Evolutionary conservation across 148 eudicot genomes (phyloP).

Genomic region (Fallopia convolvulus): DNA sequence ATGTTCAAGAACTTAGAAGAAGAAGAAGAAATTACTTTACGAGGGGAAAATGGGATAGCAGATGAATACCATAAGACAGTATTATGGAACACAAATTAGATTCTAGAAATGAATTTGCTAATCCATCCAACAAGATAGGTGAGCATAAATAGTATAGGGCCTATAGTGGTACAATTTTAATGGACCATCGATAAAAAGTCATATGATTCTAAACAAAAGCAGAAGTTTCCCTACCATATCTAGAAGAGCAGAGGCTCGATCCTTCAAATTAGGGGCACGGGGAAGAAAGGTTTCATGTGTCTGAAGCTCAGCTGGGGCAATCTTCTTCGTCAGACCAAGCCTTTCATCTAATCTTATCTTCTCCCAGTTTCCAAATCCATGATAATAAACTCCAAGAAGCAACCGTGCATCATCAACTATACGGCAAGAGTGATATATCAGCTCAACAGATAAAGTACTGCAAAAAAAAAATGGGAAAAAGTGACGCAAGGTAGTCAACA

Average conservation of each 20-base stretch:
- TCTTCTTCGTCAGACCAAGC: conserved; percentile 84
- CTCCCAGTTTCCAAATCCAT: conserved; percentile 99
- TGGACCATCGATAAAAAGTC: not conserved
- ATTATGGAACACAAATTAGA: not conserved
- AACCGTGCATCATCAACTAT: conserved; percentile 95
- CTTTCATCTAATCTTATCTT: conserved; percentile 83
- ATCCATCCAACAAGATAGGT: not conserved
- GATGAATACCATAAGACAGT: not conserved
- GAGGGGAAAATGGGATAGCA: not conserved
- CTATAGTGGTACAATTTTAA: not conserved
- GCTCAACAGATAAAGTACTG: conserved; percentile 3
- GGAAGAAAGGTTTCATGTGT: conserved; percentile 98
- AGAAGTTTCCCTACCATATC: conserved; percentile 54
- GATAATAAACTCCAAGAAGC: conserved; percentile 86
- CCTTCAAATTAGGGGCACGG: conserved; percentile 97
- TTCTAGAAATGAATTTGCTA: not conserved
- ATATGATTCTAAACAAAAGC: not conserved
- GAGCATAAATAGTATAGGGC: not conserved
- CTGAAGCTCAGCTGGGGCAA: conserved; percentile 98
- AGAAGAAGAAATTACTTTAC: not conserved
- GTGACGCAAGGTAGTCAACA: conserved; percentile 3
- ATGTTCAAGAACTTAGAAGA: not conserved
- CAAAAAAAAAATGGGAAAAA: not conserved
- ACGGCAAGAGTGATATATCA: conserved; percentile 1
- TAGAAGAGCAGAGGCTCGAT: conserved; percentile 86